These are phyloP conservation scores for Cocos nucifera DNA, from an alignment of 176 grass and related monocot species.

Conservation along the genomic window DNA sequence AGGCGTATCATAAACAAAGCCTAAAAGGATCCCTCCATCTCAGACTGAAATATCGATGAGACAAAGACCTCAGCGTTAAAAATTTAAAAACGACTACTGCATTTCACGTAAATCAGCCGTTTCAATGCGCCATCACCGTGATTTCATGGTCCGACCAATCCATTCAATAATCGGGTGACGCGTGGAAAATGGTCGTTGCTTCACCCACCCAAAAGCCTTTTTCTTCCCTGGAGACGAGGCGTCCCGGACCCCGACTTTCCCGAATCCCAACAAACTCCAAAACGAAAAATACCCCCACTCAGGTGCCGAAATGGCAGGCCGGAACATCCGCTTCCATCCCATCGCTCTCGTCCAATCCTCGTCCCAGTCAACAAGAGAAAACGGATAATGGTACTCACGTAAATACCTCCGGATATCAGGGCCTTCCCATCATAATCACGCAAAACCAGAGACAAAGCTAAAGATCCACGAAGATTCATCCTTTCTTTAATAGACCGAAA, in stretches of 20 bases:
- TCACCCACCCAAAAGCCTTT: no score
- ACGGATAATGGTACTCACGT: background rate
- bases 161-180: no score
- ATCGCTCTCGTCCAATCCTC: background rate
- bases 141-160: no score
- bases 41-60: no score
- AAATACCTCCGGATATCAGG: background rate
- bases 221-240: background rate
- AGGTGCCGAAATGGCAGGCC: background rate
- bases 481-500: background rate
- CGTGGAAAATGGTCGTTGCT: no score
- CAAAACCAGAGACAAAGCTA: background rate
- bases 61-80: no score
- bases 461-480: background rate
- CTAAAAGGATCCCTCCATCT: no score
- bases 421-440: background rate
- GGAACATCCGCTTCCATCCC: background rate
- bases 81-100: no score
- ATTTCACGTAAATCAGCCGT: no score
- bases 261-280: background rate
- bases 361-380: background rate
- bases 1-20: no score
- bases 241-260: background rate
- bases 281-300: background rate
- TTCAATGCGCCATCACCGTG: no score